Evolutionary conservation across 1,139 yeast species (phyloP), one percentile per base, ranked within the genome.

Genomic region (Geotrichum aggregatum): DNA sequence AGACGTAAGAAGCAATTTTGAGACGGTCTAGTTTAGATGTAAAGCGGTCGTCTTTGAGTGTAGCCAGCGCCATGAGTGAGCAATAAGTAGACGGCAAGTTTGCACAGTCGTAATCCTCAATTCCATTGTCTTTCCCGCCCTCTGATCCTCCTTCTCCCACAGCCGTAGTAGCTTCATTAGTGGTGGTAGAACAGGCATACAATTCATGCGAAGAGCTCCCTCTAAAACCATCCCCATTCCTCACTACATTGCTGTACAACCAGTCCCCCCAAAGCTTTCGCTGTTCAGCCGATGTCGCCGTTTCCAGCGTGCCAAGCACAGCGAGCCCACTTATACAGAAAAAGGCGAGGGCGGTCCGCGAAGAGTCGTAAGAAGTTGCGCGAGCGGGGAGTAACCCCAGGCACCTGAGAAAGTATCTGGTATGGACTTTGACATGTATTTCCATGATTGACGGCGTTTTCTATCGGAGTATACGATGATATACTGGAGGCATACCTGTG

Each of bases 301-400:
- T 41, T 34, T 70, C 69, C 43, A 78, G 69, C 41, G 64, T 67
- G 1, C 75, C 73, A 19, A 86, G 62, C 8, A 85, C 59, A 14
- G 75, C 77, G 21, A 87, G 72, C 0, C 89, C 89, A 26, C 80
- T 76, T 1, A 87, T 66, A 55, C 87, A 75, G 64, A 87, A 87
- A 65, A 81, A 85, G 1, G 82, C 74, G 28, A 87, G 64, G 5
- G 91, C 78, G 18, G 85, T 65, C 55, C 78, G 81, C 57, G 83
- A 83, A 21, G 88, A 76, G 62, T 86, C 95, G 33, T 67, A 61
- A 0, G 61, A 42, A 10, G 69, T 65, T 47, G 62, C 69, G 6
- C 58, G 61, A 6, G 58, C 52, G 0, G 76, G 76, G 21, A 73
- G 63, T 31, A 70, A 47, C 6, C 60, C 59, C 33, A 72, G 62